Evolutionary conservation across 192 early-diverging fungal species (phyloP).

Genomic region (Coemansia sp.): DNA sequence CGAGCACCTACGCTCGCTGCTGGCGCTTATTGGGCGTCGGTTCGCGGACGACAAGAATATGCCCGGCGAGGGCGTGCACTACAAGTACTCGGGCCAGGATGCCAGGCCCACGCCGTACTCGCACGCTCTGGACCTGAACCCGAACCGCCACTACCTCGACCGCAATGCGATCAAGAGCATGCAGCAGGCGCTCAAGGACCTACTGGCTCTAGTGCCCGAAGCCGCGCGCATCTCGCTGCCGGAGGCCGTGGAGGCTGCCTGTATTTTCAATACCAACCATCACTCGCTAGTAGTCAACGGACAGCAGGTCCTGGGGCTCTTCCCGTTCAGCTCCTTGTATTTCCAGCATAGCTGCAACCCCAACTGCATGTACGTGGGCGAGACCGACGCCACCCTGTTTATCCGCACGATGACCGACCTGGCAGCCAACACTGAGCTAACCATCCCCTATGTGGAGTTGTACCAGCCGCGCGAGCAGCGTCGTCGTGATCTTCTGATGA

Average conservation of each 20-base stretch:
- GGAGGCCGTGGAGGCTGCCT: constrained; percentile 58
- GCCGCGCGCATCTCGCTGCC: constrained; percentile 34
- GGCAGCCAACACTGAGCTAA: constrained; percentile 61
- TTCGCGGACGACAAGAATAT: constrained; percentile 15
- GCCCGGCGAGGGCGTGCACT: neutral
- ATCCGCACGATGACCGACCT: constrained; percentile 65
- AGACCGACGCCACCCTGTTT: constrained; percentile 57
- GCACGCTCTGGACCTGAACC: constrained; percentile 44
- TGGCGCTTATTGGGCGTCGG: constrained; percentile 48
- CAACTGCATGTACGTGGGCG: constrained; percentile 68
- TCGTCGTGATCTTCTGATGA: constrained; percentile 64
- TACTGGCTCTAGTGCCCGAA: constrained; percentile 49
- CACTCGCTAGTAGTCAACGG: constrained; percentile 61
- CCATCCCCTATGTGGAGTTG: constrained; percentile 71
- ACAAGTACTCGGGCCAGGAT: constrained; percentile 16
- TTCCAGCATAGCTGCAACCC: constrained; percentile 76
- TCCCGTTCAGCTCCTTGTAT: constrained; percentile 70
- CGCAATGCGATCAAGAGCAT: constrained; percentile 41
- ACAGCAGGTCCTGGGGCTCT: constrained; percentile 67
- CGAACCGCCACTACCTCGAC: constrained; percentile 54
- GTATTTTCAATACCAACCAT: constrained; percentile 68
- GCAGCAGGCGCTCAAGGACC: constrained; percentile 45
- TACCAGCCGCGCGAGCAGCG: constrained; percentile 71
- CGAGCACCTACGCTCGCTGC: constrained; percentile 44
- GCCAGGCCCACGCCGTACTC: constrained; percentile 29